Evolutionary conservation across 257 asterid species (phyloP).

Genomic region (Scutellaria minor): DNA sequence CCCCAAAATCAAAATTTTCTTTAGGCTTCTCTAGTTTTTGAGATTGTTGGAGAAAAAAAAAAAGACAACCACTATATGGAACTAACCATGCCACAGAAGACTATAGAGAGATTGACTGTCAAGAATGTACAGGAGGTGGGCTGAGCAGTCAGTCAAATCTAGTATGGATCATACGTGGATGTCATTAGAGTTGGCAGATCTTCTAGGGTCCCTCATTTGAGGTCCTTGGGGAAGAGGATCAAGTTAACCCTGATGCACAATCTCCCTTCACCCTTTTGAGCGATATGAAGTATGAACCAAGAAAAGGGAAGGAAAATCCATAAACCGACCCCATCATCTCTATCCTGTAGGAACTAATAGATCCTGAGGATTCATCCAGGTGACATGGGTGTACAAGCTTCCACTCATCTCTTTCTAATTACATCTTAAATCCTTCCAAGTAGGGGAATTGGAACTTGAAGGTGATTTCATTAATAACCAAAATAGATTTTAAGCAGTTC

Average conservation of each 20-base stretch:
- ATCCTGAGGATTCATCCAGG: not conserved
- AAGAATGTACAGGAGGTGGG: not conserved
- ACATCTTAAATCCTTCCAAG: not conserved
- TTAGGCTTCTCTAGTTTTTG: slow-evolving; percentile 23
- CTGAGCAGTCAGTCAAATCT: not conserved
- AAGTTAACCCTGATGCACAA: not conserved
- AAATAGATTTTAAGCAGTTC: not conserved
- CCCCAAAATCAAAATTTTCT: not conserved
- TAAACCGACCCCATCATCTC: not conserved
- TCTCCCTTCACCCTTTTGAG: not conserved
- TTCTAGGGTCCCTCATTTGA: not conserved
- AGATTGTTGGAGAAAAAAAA: not conserved
- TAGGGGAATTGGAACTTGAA: slow-evolving; percentile 19
- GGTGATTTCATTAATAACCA: slow-evolving; percentile 12
- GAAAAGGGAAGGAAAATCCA: not conserved
- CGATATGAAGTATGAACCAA: not conserved
- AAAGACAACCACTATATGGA: not conserved
- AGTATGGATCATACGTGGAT: not conserved
- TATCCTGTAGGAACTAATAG: not conserved
- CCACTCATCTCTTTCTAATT: not conserved
- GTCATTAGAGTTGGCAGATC: not conserved
- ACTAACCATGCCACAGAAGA: slow-evolving; percentile 5
- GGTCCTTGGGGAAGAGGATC: slow-evolving; percentile 9
- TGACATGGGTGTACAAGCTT: not conserved
- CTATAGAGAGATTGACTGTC: not conserved